Conservation (phyloP, 169 alveolate genomes). For the Plasmodium coatneyi region DNA sequence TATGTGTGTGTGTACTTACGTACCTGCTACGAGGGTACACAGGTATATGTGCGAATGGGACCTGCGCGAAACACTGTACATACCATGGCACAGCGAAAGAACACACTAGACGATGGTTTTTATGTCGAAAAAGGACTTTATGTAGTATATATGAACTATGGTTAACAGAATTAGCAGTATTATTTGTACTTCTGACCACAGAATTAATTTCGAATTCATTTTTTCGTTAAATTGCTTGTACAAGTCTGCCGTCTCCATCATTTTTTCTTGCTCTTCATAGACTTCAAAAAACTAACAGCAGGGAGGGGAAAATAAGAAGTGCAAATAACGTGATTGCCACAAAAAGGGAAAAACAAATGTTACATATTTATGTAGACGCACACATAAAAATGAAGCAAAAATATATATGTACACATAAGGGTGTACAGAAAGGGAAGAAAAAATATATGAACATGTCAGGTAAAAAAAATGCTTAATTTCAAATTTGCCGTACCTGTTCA, state of each 20-base stretch:
- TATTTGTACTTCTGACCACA: slow-evolving; percentile 72
- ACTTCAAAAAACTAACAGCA: slow-evolving; percentile 56
- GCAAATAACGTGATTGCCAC: background rate
- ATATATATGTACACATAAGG: background rate
- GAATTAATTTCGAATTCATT: slow-evolving; percentile 57
- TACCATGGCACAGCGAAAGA: background rate
- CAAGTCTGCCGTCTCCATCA: slow-evolving; percentile 66
- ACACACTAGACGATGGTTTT: slow-evolving; percentile 60
- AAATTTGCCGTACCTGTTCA: slow-evolving; percentile 36
- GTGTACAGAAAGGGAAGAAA: background rate
- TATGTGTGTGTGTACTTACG: background rate
- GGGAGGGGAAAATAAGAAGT: background rate
- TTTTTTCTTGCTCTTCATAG: slow-evolving; percentile 61
- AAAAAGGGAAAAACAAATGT: background rate
- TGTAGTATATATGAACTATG: slow-evolving; percentile 53
- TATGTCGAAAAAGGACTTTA: slow-evolving; percentile 73
- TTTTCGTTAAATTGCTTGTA: slow-evolving; percentile 69
- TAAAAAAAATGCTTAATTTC: background rate
- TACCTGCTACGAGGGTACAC: background rate
- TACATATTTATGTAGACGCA: background rate
- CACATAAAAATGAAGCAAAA: background rate
- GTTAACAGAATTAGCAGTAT: slow-evolving; percentile 44
- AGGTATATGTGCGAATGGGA: background rate
- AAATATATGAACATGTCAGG: background rate
- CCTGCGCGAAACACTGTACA: background rate